Conservation (phyloP, 1,284 basidiomycete genomes). For the Porogramme epimiltina region DNA sequence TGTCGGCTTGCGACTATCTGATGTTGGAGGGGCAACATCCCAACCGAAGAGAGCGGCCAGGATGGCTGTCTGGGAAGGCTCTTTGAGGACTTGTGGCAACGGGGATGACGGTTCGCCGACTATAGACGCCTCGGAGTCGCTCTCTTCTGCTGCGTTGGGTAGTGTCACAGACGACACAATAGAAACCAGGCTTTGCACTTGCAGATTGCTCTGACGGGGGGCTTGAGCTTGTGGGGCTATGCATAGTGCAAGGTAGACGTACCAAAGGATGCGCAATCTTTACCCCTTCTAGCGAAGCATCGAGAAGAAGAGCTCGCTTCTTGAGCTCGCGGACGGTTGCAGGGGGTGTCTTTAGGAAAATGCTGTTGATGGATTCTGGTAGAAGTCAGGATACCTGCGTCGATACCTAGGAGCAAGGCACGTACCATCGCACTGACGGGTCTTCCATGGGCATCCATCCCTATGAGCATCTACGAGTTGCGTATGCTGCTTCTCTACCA, state of each 20-base stretch:
- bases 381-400: neutral
- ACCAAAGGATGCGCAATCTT: conserved; percentile 74
- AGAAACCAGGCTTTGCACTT: conserved; percentile 34
- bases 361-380: conserved; percentile 71
- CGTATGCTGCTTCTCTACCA: conserved; percentile 70
- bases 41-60: conserved; percentile 72
- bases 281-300: conserved; percentile 53
- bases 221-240: neutral
- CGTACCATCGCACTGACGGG: conserved; percentile 75
- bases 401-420: conserved; percentile 10
- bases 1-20: conserved; percentile 35
- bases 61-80: conserved; percentile 57
- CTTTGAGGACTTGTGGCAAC: conserved; percentile 2
- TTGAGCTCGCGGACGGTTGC: conserved; percentile 63
- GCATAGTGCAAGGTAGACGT: conserved; percentile 16
- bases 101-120: neutral
- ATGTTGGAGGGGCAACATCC: conserved; percentile 43
- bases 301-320: conserved; percentile 51
- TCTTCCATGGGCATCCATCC: conserved; percentile 79
- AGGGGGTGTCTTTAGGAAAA: conserved; percentile 67
- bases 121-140: neutral
- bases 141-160: conserved; percentile 11
- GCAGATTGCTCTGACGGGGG: conserved; percentile 32
- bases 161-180: conserved; percentile 32
- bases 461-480: conserved; percentile 73